Conservation (phyloP, 805 yeast genomes). For the Pichia pseudocactophila region DNA sequence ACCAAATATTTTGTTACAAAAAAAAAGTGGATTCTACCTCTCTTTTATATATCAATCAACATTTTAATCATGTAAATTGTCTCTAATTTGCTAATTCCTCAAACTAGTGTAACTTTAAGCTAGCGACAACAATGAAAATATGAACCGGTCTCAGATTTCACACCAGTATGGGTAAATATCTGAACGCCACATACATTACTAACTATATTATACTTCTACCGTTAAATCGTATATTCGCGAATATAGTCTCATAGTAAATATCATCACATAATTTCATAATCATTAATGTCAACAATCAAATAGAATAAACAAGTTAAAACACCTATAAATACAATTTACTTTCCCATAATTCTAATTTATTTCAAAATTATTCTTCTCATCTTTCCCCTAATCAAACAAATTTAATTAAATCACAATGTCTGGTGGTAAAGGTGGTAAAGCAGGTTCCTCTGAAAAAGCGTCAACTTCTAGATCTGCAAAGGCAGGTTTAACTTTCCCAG, state of each 20-base stretch:
- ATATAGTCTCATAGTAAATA: neutral
- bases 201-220: neutral
- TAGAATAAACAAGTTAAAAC: too few species aligned
- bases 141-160: neutral
- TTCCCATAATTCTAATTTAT: neutral
- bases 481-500: constrained; percentile 99
- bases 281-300: neutral
- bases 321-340: too few species aligned
- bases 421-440: constrained; percentile 87
- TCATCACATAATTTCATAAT: too few species aligned
- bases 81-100: too few species aligned
- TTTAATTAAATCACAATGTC: constrained; percentile 30
- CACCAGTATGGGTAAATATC: neutral
- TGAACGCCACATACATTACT: neutral
- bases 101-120: too few species aligned
- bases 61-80: too few species aligned
- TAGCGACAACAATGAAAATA: too few species aligned
- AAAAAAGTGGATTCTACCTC: too few species aligned
- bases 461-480: constrained; percentile 97
- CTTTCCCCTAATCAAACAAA: neutral
- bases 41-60: too few species aligned
- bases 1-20: neutral
- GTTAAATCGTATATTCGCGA: neutral
- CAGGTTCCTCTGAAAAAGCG: constrained; percentile 90
- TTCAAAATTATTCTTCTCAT: neutral